Evolutionary conservation across 2,329 filamentous ascomycete genomes (phyloP), one percentile per base, ranked within the genome.

Genomic region (Plenodomus biglobosus): DNA sequence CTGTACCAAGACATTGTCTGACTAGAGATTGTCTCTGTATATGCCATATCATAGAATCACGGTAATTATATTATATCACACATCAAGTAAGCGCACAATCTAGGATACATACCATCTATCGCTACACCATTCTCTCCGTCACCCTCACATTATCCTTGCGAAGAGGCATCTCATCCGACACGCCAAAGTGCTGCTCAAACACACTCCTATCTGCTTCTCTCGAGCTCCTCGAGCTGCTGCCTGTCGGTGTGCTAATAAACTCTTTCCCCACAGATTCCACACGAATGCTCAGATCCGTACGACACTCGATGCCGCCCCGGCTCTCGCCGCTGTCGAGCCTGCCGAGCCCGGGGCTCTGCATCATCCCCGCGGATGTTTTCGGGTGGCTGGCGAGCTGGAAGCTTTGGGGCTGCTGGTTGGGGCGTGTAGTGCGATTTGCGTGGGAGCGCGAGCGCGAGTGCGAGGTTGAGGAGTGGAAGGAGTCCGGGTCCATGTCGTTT

Each of bases 401-500:
- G 1, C 57, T 57, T 11, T 62, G 47, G 36, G 49, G 46, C 17
- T 50, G 46, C 17, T 50, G 38, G 11, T 48, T 20, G 18, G 10
- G 8, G 8, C 35, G 43, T 16, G 49, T 51, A 17, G 51, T 51
- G 8, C 46, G 41, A 32, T 38, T 42, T 2, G 42, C 38, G 8
- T 46, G 52, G 2, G 57, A 59, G 17, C 48, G 55, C 3, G 52
- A 48, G n/a, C 59, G 54, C 2, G 60, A 61, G 2, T 38, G 38
- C 0, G 54, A 55, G 3, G 54, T 58, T 19, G 58, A 58, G 38
- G 53, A 62, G 19, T 47, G 18, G 40, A 62, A 56, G 2, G 52
- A 44, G 16, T 59, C 51, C 13, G 56, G 41, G 32, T 56, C 42
- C 54, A 63, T 63, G 40, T 68, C 66, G 41, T 65, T 68, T 37